phyloP scores from a whole-genome alignment of 2,329 filamentous ascomycete species.

The Ceratocystis papillata region DNA sequence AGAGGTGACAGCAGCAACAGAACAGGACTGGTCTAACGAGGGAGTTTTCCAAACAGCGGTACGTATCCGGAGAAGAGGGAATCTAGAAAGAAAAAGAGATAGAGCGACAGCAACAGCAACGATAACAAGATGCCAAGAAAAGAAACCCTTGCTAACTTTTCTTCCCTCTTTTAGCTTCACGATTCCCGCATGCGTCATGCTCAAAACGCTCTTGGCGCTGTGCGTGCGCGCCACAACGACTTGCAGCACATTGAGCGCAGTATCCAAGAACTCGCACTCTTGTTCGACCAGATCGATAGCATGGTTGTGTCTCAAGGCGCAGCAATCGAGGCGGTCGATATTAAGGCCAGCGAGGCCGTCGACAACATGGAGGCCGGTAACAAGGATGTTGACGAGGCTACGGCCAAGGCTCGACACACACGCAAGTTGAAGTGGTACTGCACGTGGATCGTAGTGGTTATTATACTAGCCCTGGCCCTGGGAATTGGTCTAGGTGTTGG shows the following conservation, averaged over 20 bases:
- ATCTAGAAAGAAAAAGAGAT: neutral
- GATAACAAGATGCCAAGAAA: neutral
- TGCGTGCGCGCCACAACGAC: slow-evolving; percentile 73
- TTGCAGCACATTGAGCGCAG: slow-evolving; percentile 70
- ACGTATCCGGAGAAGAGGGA: slow-evolving; percentile 33
- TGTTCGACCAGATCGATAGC: slow-evolving; percentile 66
- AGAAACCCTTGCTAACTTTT: neutral
- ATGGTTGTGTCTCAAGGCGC: slow-evolving; percentile 62
- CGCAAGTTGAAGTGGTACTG: slow-evolving; percentile 71
- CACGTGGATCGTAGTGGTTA: slow-evolving; percentile 48
- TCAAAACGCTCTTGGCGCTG: slow-evolving; percentile 54
- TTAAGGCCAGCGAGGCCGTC: slow-evolving; percentile 54
- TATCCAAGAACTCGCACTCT: slow-evolving; percentile 54
- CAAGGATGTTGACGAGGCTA: slow-evolving; percentile 52
- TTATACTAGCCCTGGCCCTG: slow-evolving; percentile 45
- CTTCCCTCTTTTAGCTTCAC: slow-evolving; percentile 18
- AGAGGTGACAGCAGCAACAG: slow-evolving; percentile 57
- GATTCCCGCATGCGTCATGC: slow-evolving; percentile 20
- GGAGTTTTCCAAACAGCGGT: slow-evolving; percentile 76
- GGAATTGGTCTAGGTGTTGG: slow-evolving; percentile 45
- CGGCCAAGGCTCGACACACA: slow-evolving; percentile 52
- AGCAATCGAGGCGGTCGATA: slow-evolving; percentile 50
- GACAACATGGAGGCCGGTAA: slow-evolving; percentile 54
- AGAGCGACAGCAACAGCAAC: neutral
- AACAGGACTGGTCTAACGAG: slow-evolving; percentile 65